Evolutionary conservation across 176 grass and related monocot genomes (phyloP).

Genomic region (Ensete glaucum): DNA sequence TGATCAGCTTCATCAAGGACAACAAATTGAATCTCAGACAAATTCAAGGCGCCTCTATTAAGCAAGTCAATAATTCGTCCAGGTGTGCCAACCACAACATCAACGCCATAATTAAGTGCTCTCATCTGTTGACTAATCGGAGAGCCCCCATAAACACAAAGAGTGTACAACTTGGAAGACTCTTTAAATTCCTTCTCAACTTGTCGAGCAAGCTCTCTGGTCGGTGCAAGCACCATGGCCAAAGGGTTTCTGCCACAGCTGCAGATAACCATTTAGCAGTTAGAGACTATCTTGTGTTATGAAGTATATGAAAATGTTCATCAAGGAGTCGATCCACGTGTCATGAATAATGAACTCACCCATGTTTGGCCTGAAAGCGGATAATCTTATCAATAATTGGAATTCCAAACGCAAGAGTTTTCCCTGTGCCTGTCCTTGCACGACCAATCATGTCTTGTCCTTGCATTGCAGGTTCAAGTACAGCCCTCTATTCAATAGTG

Average conservation of each 20-base stretch:
- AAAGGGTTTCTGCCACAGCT: conserved; percentile 67
- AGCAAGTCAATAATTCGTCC: conserved; percentile 88
- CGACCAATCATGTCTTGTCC: conserved; percentile 87
- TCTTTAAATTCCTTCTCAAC: conserved; percentile 96
- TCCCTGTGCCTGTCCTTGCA: conserved; percentile 83
- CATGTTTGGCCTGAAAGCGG: conserved; percentile 60
- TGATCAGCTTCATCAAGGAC: conserved; percentile 98
- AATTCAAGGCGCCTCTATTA: conserved; percentile 55
- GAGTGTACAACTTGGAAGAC: conserved; percentile 67
- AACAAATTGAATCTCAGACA: conserved; percentile 64
- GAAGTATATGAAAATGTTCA: not conserved
- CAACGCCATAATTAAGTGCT: conserved; percentile 79
- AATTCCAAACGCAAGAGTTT: conserved; percentile 97
- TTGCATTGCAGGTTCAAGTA: conserved; percentile 98
- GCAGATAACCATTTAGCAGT: conserved; percentile 6
- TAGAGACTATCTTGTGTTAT: not conserved
- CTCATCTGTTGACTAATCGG: conserved; percentile 83
- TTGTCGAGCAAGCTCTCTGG: conserved; percentile 92
- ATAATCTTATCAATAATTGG: conserved; percentile 90
- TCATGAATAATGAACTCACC: conserved; percentile 36
- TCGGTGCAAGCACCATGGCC: conserved; percentile 81
- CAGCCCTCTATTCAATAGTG: conserved; percentile 48
- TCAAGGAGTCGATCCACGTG: not conserved
- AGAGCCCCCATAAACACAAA: conserved; percentile 89
- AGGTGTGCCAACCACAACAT: conserved; percentile 83